These are phyloP conservation scores for Schizopora paradoxa DNA, from an alignment of 1,284 basidiomycete species.

Conservation along the genomic window DNA sequence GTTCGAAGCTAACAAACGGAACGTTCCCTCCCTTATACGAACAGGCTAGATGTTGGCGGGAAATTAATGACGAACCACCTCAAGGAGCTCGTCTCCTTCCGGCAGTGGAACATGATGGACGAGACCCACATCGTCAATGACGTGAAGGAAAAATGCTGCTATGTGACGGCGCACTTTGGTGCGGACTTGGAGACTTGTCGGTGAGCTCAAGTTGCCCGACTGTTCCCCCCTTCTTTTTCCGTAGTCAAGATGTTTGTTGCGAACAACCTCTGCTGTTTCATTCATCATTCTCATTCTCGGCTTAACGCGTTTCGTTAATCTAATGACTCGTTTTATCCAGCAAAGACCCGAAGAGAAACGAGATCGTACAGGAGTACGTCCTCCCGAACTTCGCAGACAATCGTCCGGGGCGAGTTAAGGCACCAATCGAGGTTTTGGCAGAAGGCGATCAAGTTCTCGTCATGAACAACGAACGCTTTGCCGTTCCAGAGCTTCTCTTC, in stretches of 20 bases:
- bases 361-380: slow-evolving; percentile 82
- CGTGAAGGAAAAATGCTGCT: slow-evolving; percentile 86
- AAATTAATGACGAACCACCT: slow-evolving; percentile 93
- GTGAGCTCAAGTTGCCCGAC: slow-evolving; percentile 39
- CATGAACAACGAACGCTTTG: slow-evolving; percentile 88
- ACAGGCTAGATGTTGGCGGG: slow-evolving; percentile 89
- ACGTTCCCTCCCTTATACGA: too few species aligned
- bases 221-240: slow-evolving; percentile 18
- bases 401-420: slow-evolving; percentile 63
- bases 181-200: slow-evolving; percentile 75
- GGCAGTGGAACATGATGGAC: slow-evolving; percentile 98
- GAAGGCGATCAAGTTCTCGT: slow-evolving; percentile 75
- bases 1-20: too few species aligned
- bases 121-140: slow-evolving; percentile 90
- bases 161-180: slow-evolving; percentile 72
- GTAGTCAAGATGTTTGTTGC: slow-evolving; percentile 9
- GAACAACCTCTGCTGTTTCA: slow-evolving; percentile 1
- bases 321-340: slow-evolving; percentile 28
- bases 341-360: slow-evolving; percentile 47
- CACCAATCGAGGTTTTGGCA: slow-evolving; percentile 43
- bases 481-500: slow-evolving; percentile 86
- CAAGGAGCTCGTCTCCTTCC: slow-evolving; percentile 89
- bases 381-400: slow-evolving; percentile 82
- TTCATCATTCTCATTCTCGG: background rate
- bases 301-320: too few species aligned